Conservation (phyloP, 2,329 filamentous ascomycete genomes). For the Colletotrichum zoysiae region DNA sequence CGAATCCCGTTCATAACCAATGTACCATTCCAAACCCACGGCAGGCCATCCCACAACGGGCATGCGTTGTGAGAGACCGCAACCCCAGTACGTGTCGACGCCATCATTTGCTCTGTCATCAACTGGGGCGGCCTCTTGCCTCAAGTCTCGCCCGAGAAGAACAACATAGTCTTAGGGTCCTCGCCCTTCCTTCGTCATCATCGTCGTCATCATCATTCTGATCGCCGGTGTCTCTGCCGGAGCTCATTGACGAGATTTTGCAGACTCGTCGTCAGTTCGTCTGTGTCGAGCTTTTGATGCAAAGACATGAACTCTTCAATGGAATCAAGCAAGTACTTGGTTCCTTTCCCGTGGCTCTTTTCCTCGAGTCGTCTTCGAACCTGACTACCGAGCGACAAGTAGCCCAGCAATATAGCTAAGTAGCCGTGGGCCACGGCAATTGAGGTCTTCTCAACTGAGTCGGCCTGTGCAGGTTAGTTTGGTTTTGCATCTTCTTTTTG, state of each 20-base stretch:
- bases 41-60: background rate
- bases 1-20: background rate
- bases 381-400: slow-evolving; percentile 73
- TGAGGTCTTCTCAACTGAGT: slow-evolving; percentile 80
- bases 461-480: slow-evolving; percentile 62
- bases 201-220: slow-evolving; percentile 6
- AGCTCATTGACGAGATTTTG: slow-evolving; percentile 55
- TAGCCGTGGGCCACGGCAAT: slow-evolving; percentile 89
- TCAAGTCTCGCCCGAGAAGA: background rate
- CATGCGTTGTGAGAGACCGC: background rate
- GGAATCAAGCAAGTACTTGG: slow-evolving; percentile 62
- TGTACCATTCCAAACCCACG: background rate
- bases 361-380: slow-evolving; percentile 58
- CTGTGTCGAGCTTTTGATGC: slow-evolving; percentile 62
- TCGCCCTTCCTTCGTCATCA: slow-evolving; percentile 1
- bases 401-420: slow-evolving; percentile 85
- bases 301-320: slow-evolving; percentile 68
- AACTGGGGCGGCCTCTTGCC: background rate
- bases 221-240: slow-evolving; percentile 19
- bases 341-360: slow-evolving; percentile 58
- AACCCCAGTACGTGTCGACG: background rate
- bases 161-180: background rate
- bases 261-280: slow-evolving; percentile 50
- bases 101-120: background rate
- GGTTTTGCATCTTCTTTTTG: background rate